Conservation (phyloP, 2,329 filamentous ascomycete species). For the Pseudogymnoascus sp. region DNA sequence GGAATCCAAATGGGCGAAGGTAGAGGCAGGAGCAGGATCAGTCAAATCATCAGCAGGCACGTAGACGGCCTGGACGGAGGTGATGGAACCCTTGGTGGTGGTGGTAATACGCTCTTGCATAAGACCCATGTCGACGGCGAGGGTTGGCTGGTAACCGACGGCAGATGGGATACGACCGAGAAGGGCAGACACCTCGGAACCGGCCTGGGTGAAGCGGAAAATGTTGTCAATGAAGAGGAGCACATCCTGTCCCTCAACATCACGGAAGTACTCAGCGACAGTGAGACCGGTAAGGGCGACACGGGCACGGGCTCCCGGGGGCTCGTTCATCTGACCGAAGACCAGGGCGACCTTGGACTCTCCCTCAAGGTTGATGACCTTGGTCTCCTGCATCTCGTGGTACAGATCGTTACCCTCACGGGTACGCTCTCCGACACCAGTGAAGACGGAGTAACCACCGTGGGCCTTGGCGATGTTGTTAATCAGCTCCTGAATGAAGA, state of each 20-base stretch:
- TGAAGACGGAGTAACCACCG: slow-evolving; percentile 99
- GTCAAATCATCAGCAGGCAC: slow-evolving; percentile 99
- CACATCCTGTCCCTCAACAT: slow-evolving; percentile 80
- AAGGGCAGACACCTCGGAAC: slow-evolving; percentile 99
- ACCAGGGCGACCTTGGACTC: slow-evolving; percentile 99
- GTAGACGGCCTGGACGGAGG: slow-evolving; percentile 99
- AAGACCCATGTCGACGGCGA: slow-evolving; percentile 96
- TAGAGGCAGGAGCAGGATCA: slow-evolving; percentile 97
- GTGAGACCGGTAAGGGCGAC: slow-evolving; percentile 89
- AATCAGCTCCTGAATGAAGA: slow-evolving; percentile 99
- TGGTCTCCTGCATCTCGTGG: slow-evolving; percentile 99
- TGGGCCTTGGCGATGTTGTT: slow-evolving; percentile 99
- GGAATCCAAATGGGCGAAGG: slow-evolving; percentile 99
- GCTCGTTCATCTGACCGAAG: slow-evolving; percentile 99
- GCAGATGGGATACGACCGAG: slow-evolving; percentile 99
- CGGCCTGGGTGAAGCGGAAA: slow-evolving; percentile 99
- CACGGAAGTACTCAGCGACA: slow-evolving; percentile 76
- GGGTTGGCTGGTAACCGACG: slow-evolving; percentile 99
- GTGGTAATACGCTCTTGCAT: slow-evolving; percentile 99
- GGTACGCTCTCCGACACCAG: slow-evolving; percentile 99
- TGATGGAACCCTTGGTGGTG: slow-evolving; percentile 99
- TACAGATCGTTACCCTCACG: slow-evolving; percentile 99
- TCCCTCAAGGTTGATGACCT: slow-evolving; percentile 98
- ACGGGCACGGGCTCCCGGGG: slow-evolving; percentile 98
- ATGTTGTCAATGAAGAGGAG: slow-evolving; percentile 99